Evolutionary conservation across 257 asterid genomes (phyloP).

Genomic region (Fraxinus anomala): DNA sequence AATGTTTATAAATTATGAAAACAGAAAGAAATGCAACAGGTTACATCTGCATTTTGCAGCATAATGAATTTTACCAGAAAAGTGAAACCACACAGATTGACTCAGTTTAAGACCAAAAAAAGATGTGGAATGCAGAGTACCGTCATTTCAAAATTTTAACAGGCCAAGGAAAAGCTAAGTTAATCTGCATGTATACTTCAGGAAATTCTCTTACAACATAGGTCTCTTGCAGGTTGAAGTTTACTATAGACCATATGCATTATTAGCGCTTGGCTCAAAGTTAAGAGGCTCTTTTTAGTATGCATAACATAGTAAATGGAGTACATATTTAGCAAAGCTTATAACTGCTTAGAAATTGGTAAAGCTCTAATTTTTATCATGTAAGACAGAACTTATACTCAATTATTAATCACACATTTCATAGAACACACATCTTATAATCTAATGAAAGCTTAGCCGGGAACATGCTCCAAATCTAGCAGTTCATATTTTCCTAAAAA

Average conservation of each 20-base stretch:
- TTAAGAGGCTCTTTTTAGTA: neutral
- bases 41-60: neutral
- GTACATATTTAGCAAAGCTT: too few species aligned
- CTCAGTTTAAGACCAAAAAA: neutral
- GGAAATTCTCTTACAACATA: neutral
- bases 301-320: neutral
- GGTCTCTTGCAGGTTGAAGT: neutral
- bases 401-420: too few species aligned
- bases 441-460: too few species aligned
- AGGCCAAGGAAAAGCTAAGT: neutral
- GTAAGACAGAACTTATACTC: too few species aligned
- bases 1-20: neutral
- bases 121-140: neutral
- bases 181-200: neutral
- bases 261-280: neutral
- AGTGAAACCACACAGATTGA: neutral
- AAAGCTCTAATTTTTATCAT: too few species aligned
- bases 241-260: neutral
- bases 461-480: neutral
- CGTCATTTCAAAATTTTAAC: neutral
- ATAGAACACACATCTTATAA: too few species aligned
- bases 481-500: neutral
- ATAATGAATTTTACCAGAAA: neutral
- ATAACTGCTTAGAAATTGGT: too few species aligned
- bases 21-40: neutral